Evolutionary conservation across 345 rosid genomes (phyloP), one percentile per base, ranked within the genome.

Genomic region (Ailanthus altissimus): DNA sequence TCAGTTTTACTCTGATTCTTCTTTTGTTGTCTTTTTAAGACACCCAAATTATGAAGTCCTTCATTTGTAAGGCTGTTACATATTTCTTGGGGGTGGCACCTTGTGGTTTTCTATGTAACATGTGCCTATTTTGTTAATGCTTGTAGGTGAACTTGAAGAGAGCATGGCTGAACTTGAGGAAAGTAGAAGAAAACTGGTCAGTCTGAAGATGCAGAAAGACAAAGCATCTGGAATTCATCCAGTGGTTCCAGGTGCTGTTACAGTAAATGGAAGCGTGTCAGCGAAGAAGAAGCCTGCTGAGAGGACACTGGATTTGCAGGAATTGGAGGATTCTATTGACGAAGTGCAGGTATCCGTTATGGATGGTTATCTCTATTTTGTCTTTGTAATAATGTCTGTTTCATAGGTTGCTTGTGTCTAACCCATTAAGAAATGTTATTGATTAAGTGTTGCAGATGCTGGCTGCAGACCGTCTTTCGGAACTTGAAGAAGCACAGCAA

Each of bases 121-220:
- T 68, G 23, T 66, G 36, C 73, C 13, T 82, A 20, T 42, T 79
- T 71, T 74, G 28, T 77, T 81, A 59, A 49, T 79, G 49, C 59
- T 84, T 61, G 73, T 78, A 96, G 98, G 94, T 80, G 92, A 92
- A 84, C 78, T 96, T 80, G 98, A 96, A 85, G 99, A 96, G 86
- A 84, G 74, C 81, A 87, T 88, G 89, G 87, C 88, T 59, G 94
- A 92, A 83, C 95, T 93, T 53, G 97, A 96, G 87, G 98, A 91
- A 77, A 90, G 91, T 80, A 89, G 95, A 88, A 88, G 98, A 86
- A 96, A 92, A 83, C 77, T 93, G 80, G 84, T 96, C 73, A 86
- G 80, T 82, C 80, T 89, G 80, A 90, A 82, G 80, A 93, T 93
- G 98, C 95, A 92, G 80, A 96, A 90, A 84, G 98, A 91, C 84